Evolutionary conservation across 805 yeast species (phyloP), one percentile per base, ranked within the genome.

Genomic region (Candida dendrica): DNA sequence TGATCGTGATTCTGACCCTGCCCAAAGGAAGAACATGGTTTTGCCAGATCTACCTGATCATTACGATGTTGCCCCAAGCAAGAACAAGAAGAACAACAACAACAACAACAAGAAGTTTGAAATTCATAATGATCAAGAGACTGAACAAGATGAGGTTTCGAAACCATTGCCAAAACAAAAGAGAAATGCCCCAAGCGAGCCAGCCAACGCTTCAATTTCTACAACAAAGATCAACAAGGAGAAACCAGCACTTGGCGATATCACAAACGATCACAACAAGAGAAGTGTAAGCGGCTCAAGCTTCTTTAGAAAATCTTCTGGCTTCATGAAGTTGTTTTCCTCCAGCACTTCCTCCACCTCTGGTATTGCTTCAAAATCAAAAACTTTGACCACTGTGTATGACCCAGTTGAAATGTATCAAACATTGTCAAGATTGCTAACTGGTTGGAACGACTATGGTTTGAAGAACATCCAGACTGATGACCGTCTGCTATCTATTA

Each of bases 361-460:
- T 31, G 48, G 45, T 16, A n/a, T 18, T 10, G 10, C 19, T 10
- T 18, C 18, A 4, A 30, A 29, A 29, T 36, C 35, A 16, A 55
- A 56, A 34, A 45, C 65, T 4, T 45, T 59, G 33, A 58, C 65
- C 15, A 57, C 56, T 7, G 61, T 66, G 8, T 52, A 60, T 36
- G 59, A 49, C 31, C 56, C 64, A 44, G 72, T 65, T 22, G 87
- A 83, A 55, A 71, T 83, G 71, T 72, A 75, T 46, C 75, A 77
- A 36, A 87, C 88, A 3, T 63, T 84, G 50, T 72, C 66, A 55
- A 76, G 84, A 36, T 69, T 84, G 42, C 64, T 84, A 48, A 66
- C 61, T 36, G 77, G 82, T 15, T 84, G 93, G 93, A 72, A 77
- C 13, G 77, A 74, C 45, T 82, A 82, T 52, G 91, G 93, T 8